phyloP scores from a whole-genome alignment of 768 basidiomycete species.

The Suillus spraguei region DNA sequence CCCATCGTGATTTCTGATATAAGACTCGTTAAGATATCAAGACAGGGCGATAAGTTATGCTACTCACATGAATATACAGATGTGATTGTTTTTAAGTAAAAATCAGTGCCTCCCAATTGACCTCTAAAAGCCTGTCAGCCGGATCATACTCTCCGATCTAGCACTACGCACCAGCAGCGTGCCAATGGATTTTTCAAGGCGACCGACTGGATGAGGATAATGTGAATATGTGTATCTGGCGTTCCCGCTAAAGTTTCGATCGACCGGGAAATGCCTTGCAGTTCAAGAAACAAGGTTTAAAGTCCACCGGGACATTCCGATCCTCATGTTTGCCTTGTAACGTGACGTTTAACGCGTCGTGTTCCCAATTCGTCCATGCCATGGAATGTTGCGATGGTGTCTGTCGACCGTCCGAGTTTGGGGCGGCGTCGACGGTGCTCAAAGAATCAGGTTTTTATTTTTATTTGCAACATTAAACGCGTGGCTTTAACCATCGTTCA shows the following conservation, averaged over 20 bases:
- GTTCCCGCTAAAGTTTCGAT: conserved; percentile 26
- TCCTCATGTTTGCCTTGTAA: background rate
- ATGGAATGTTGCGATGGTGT: conserved; percentile 85
- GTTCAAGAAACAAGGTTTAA: conserved; percentile 35
- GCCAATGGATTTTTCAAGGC: conserved; percentile 98
- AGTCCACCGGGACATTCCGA: conserved; percentile 26
- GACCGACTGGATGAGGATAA: conserved; percentile 34
- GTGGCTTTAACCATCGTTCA: background rate
- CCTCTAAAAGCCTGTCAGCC: conserved; percentile 53
- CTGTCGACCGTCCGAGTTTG: conserved; percentile 51
- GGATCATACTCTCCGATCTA: background rate
- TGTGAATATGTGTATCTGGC: conserved; percentile 12
- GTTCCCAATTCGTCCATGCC: conserved; percentile 36
- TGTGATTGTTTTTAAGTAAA: conserved; percentile 22
- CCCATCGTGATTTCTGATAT: conserved; percentile 68
- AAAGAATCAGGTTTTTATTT: background rate
- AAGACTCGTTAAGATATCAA: background rate
- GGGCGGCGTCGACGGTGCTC: conserved; percentile 37
- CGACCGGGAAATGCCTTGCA: conserved; percentile 24
- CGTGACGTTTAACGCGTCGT: conserved; percentile 11
- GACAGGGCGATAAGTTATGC: background rate
- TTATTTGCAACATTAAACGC: no score
- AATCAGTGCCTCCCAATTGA: conserved; percentile 89
- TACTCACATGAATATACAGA: conserved; percentile 31
- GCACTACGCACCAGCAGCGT: conserved; percentile 58